phyloP scores from a whole-genome alignment of 1,139 yeast species.

The Debaryomyces fabryi region DNA sequence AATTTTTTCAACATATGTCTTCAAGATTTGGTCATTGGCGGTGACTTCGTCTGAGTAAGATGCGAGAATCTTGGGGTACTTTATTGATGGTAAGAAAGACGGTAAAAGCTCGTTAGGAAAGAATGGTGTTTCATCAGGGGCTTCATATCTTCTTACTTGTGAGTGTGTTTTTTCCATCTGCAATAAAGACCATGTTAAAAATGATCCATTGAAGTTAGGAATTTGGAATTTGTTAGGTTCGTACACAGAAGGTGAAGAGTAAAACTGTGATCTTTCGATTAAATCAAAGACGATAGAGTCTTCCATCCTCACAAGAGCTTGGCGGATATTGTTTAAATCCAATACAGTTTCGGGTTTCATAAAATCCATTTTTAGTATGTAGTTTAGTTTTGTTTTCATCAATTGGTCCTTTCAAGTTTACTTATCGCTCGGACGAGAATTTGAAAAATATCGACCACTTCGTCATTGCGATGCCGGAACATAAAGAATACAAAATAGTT shows the following conservation, averaged over 20 bases:
- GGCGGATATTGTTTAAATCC: conserved; percentile 78
- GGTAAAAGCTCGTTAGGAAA: conserved; percentile 68
- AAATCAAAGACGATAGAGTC: conserved; percentile 91
- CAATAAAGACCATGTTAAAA: conserved; percentile 81
- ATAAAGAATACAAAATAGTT: not conserved
- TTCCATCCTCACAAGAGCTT: conserved; percentile 88
- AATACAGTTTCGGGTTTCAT: conserved; percentile 81
- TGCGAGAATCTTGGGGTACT: conserved; percentile 81
- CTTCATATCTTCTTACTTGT: conserved; percentile 85
- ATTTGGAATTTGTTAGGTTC: conserved; percentile 57
- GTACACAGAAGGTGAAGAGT: conserved; percentile 75
- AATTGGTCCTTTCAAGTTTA: not conserved
- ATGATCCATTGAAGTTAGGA: conserved; percentile 75
- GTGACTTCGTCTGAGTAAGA: conserved; percentile 72
- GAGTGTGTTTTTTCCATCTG: conserved; percentile 82
- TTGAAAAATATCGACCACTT: not conserved
- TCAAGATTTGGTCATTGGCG: conserved; percentile 69
- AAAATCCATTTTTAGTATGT: conserved; percentile 66
- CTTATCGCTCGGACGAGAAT: not conserved
- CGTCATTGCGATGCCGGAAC: conserved; percentile 1
- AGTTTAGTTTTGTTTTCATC: not conserved
- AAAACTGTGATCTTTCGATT: conserved; percentile 91
- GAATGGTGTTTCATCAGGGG: conserved; percentile 95
- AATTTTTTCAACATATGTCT: conserved; percentile 67
- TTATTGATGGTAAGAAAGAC: conserved; percentile 75